Base-by-base conservation (phyloP, 78 protist species). In the Bigelowiella natans region DNA sequence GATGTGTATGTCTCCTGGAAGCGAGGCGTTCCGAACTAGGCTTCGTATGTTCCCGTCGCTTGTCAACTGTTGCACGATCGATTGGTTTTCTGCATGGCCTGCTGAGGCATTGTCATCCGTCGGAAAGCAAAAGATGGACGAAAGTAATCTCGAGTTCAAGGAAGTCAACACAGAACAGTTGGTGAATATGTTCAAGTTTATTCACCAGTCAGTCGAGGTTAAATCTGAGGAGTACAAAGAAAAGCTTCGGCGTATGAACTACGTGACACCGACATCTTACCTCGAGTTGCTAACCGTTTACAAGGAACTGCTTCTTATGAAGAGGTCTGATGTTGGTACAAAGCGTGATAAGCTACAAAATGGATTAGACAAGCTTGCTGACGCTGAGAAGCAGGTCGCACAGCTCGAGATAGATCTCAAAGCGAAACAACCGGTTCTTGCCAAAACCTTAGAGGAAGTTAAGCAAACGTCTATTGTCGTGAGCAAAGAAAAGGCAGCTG, bases 1-100 rank as follows among this genome's bases (percentile, higher is more conserved):
- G 37, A 85, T 97, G 39, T 92, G 95, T 88, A 94, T 97, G 95
- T 90, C 95, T 2, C 98, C 98, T 2, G 29, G 83, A n/a, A 94
- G 96, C 39, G 97, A 93, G 38, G 91, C 64, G 1, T 95, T 97
- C 95, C 90, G 97, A 36, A 39, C 86, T 1, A 94, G 97, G 31
- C 94, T 95, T 84, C 92, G 97, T n/a, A 90, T 86, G 95, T 96
- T 95, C 92, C 98, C 98, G 0, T 86, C 97, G 31, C 94, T 97
- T 36, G 92, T 93, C 83, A 93, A 93, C 87, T 91, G 94, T 88
- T 94, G 96, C 94, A 94, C 97, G 36, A 95, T 97, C 83, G 97
- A 96, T 86, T 97, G 97, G 97, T 97, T 95, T 93, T 51, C 91
- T 28, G 93, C 31, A 40, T 97, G 98, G 98, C 97, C 98, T 0